Evolutionary conservation across 2,329 filamentous ascomycete species (phyloP), one percentile per base, ranked within the genome.

Genomic region (Fusarium sp.): DNA sequence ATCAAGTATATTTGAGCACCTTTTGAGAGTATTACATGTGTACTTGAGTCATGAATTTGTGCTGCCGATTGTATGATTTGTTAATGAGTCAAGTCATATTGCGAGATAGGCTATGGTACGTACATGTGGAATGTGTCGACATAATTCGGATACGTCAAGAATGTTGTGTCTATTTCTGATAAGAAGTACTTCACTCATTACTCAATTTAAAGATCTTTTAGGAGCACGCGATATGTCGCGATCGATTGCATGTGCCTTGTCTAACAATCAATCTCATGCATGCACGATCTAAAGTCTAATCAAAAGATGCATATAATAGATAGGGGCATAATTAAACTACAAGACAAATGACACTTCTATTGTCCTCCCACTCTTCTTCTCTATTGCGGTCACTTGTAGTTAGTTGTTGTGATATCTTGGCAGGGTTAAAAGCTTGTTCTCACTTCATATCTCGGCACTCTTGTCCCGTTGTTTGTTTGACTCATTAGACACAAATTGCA

Each of bases 101-200:
- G 23, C 27, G 27, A 42, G 17, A 54, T 44, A 5, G 30, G 46
- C 15, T 33, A 45, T 50, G 23, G 20, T 26, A 33, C 20, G 20
- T 26, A 33, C 20, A 37, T 17, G 17, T 49, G 62, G 55, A 62
- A 67, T 67, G 64, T 55, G 26, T 67, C 40, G 42, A 14, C 38
- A 49, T 54, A 42, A 30, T 59, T 37, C 38, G 18, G 35, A 52
- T 20, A 41, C 7, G 37, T 35, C 8, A 62, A 48, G 20, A 49
- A 66, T 59, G 17, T 13, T 26, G 35, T 59, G 32, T n/a, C 20
- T 33, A 26, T 37, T 64, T 27, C 18, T 52, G 41, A 40, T 46
- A 26, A 49, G 32, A 10, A 27, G 15, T 33, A 14, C 23, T 26
- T 52, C 48, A 38, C 17, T 52, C 10, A 20, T 8, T 20, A 20